Evolutionary conservation across 2,329 filamentous ascomycete genomes (phyloP).

Genomic region (Claviceps arundinis): DNA sequence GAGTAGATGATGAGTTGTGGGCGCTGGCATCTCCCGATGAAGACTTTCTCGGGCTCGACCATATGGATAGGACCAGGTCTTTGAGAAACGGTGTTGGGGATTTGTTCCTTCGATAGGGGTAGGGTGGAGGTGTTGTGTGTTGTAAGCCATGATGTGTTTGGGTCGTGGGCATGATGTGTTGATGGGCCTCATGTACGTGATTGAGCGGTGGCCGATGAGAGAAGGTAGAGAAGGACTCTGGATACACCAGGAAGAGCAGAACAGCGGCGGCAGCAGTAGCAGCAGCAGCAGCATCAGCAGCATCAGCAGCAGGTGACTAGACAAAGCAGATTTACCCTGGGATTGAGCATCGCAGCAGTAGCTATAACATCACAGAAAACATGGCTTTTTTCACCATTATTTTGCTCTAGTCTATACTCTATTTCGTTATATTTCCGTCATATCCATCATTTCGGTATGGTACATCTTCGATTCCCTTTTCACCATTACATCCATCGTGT

Average conservation of each 20-base stretch:
- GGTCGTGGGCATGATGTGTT: not conserved
- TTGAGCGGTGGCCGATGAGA: constrained; percentile 1
- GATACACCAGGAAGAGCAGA: constrained; percentile 4
- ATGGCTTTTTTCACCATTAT: not conserved
- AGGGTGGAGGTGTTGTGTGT: constrained; percentile 2
- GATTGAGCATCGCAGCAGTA: not conserved
- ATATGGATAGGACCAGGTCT: constrained; percentile 46
- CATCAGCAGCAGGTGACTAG: not conserved
- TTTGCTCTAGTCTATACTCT: not conserved
- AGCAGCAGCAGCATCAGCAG: not conserved
- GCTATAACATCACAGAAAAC: not conserved
- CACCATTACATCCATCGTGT: no score
- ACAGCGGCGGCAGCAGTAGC: not conserved
- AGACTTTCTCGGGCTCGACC: constrained; percentile 52
- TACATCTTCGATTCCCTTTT: no score
- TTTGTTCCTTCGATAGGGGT: constrained; percentile 38
- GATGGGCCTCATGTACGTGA: not conserved
- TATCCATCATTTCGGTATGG: constrained; percentile 21
- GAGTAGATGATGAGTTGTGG: constrained; percentile 46
- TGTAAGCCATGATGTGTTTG: not conserved
- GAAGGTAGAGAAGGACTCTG: constrained; percentile 5
- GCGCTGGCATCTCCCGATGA: constrained; percentile 39
- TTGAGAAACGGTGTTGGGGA: constrained; percentile 48
- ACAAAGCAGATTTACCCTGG: not conserved
- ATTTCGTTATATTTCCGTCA: constrained; percentile 6